Conservation (phyloP, 441 rosid species). For the Mallotus japonicus region DNA sequence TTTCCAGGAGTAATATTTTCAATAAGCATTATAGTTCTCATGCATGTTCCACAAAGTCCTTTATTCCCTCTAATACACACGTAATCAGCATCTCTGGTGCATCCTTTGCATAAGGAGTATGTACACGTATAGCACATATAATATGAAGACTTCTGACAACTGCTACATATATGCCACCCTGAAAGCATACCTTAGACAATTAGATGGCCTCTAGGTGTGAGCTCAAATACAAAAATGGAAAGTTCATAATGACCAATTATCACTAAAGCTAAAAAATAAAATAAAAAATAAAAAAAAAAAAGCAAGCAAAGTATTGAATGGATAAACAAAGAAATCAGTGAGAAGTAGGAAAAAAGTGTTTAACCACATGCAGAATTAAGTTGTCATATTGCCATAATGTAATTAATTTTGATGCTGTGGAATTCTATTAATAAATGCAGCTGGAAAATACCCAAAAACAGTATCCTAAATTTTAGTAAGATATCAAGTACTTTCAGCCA, state of each 20-base stretch:
- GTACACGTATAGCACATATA: conserved; percentile 99
- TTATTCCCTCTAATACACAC: conserved; percentile 68
- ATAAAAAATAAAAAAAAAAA: too few species aligned
- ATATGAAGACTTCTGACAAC: conserved; percentile 81
- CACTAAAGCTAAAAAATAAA: too few species aligned
- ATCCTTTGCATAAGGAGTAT: conserved; percentile 89
- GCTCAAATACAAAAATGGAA: neutral
- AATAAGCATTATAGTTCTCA: conserved; percentile 86
- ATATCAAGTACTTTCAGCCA: conserved; percentile 4
- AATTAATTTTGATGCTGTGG: neutral
- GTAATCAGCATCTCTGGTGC: conserved; percentile 86
- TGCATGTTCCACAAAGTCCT: conserved; percentile 92
- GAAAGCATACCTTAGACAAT: conserved; percentile 28
- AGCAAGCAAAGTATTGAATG: too few species aligned
- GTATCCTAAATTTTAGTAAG: neutral
- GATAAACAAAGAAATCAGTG: too few species aligned
- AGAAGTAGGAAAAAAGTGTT: too few species aligned
- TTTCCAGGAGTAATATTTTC: conserved; percentile 57
- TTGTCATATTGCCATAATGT: too few species aligned
- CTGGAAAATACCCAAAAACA: neutral
- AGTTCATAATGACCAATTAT: neutral
- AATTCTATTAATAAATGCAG: neutral
- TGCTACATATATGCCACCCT: conserved; percentile 99
- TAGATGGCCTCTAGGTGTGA: neutral
- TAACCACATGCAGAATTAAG: too few species aligned